These are phyloP conservation scores for Lepidopterella palustris DNA, from an alignment of 495 filamentous ascomycete species.

Conservation along the genomic window DNA sequence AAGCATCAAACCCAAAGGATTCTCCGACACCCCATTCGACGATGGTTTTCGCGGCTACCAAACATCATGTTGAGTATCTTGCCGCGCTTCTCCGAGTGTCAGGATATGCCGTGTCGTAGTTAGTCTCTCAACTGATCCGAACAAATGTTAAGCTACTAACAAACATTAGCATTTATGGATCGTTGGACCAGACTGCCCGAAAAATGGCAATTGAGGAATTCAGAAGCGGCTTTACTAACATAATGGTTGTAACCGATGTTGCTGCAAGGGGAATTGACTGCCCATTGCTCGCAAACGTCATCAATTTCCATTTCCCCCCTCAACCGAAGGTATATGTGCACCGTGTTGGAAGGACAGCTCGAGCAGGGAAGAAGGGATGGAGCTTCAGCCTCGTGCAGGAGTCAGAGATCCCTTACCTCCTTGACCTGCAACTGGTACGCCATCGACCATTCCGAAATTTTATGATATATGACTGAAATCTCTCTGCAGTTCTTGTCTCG, in stretches of 20 bases:
- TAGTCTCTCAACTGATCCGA: too few relatives aligned
- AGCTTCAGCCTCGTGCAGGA: slow-evolving; percentile 85
- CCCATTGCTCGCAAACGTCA: slow-evolving; percentile 88
- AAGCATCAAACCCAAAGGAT: slow-evolving; percentile 42
- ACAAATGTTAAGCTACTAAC: background rate
- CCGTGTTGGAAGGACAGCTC: slow-evolving; percentile 88
- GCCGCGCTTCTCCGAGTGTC: slow-evolving; percentile 61
- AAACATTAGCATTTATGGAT: slow-evolving; percentile 63
- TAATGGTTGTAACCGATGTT: slow-evolving; percentile 95
- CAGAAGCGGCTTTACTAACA: slow-evolving; percentile 72
- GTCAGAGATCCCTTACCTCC: slow-evolving; percentile 78
- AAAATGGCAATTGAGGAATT: slow-evolving; percentile 88
- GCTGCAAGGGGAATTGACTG: slow-evolving; percentile 98
- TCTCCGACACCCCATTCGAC: slow-evolving; percentile 76
- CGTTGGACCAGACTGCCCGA: slow-evolving; percentile 86
- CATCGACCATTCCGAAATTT: too few relatives aligned
- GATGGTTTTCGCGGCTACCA: slow-evolving; percentile 88
- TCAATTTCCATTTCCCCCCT: slow-evolving; percentile 97
- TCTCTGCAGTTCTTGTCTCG: slow-evolving; percentile 82
- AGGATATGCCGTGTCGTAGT: slow-evolving; percentile 84
- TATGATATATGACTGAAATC: too few relatives aligned
- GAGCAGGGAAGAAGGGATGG: slow-evolving; percentile 89
- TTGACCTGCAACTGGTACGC: slow-evolving; percentile 97
- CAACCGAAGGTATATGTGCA: slow-evolving; percentile 97
- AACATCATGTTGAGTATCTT: slow-evolving; percentile 97